Base-by-base conservation (phyloP, 176 grass and related monocot species). In the Eragrostis curvula region DNA sequence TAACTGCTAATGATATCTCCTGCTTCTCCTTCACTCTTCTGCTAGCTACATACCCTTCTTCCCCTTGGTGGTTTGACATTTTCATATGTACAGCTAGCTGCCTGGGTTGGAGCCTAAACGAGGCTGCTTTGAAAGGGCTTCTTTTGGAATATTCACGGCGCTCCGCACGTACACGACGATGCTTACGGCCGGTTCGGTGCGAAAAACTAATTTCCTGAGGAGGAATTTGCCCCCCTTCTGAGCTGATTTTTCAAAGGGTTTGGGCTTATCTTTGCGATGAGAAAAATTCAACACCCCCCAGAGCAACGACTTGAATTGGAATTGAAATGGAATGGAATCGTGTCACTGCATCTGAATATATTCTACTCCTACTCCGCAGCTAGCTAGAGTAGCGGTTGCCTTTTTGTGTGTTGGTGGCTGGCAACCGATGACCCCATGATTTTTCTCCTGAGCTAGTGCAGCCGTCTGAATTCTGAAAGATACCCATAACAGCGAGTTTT, bases 401-500 rank as follows among this genome's bases (percentile, higher is more conserved):
- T 15, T 70, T 79, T 1, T 21, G n/a, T 46, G 64, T 52, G 45
- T 43, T 74, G 80, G 57, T 5, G 24, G 52, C 64, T 25, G 23
- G 41, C 66, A 13, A 6, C 39, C 8, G 9, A 52, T 29, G 24
- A 72, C 51, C 24, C 71, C 47, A 15, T 18, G 10, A 10, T 71
- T 50, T 51, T 27, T 14, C 3, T 56, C 75, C 11, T 36, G 3
- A 36, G 2, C 32, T 2, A 36, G 32, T 10, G 12, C 70, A 30
- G 12, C 77, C n/a, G 44, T 18, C 3, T 7, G 32, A 36, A 36
- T 36, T 49, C 59, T 78, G 56, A 82, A 80, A 80, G 69, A 69
- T 80, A 69, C 70, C 29, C 44, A 4, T 43, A 70, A 51, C 70
- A 56, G 42, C 14, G 53, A 85, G 17, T 2, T 17, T 59, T 66